A percentile compares a stretch with the other conserved stretches of the same genome.
phyloP scores from a whole-genome alignment of 1,284 basidiomycete species.

The Microbotryum scabiosae region DNA sequence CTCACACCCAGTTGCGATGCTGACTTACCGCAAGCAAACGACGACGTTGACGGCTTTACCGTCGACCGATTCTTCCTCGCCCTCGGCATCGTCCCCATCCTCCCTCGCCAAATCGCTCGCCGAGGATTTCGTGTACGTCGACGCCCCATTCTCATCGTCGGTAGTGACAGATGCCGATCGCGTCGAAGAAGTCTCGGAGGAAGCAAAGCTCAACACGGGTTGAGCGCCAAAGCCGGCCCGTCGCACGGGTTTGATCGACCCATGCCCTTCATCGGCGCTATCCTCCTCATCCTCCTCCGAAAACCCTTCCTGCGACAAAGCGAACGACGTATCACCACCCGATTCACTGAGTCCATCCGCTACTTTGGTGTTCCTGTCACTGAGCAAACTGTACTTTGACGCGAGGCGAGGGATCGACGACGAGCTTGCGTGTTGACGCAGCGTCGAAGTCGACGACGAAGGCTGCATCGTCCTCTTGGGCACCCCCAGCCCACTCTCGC shows the following conservation, averaged over 20 bases:
- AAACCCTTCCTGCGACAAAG: no score
- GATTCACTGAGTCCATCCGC: no score
- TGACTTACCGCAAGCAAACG: constrained; percentile 26
- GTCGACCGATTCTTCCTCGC: constrained; percentile 12
- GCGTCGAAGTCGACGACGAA: no score
- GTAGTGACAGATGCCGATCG: constrained; percentile 1
- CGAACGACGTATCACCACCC: no score
- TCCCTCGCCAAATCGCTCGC: neutral
- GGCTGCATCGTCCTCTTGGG: neutral
- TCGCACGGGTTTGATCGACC: neutral
- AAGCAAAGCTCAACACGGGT: neutral
- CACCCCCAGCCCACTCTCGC: neutral
- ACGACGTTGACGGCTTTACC: constrained; percentile 28
- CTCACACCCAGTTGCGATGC: neutral
- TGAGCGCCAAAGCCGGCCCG: neutral
- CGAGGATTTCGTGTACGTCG: neutral
- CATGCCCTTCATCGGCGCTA: neutral
- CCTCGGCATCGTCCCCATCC: neutral
- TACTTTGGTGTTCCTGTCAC: no score
- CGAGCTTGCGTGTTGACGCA: no score
- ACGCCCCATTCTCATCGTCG: constrained; percentile 8
- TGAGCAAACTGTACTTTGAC: no score
- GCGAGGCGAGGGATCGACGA: no score
- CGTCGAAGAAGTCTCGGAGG: neutral
- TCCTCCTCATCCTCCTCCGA: neutral